Evolutionary conservation across 2,329 filamentous ascomycete genomes (phyloP), one percentile per base, ranked within the genome.

Genomic region (Fonsecaea erecta): DNA sequence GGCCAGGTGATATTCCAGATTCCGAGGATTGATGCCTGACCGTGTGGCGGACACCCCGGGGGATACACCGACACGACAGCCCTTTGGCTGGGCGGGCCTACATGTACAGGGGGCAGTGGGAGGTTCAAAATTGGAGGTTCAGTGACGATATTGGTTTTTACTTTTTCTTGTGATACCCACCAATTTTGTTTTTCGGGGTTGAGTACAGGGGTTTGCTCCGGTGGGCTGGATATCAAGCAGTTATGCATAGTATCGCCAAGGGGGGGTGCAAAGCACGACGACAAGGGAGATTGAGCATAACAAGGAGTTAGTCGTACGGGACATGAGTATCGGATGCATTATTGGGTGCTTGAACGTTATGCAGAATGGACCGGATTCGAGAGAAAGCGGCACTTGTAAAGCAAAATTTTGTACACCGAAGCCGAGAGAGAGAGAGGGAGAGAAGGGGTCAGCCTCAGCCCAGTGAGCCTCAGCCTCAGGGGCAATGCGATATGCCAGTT

Each of bases 21-120:
- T 68, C 68, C 4, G 65, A 69, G 51, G 70, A 71, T 40, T 70
- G 66, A 68, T 16, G 12, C 24, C n/a, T 1, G 6, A 12, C 30
- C 34, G 0, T 11, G 7, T 21, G 18, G 28, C 24, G 24, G 26
- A 58, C 2, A 30, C 12, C 6, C 16, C n/a, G n/a, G n/a, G 28
- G 14, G 37, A 40, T 40, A 5, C 26, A 58, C 28, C 26, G 24
- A 48, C n/a, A 48, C n/a, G 2, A 24, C 4, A 16, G 35, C 37
- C 16, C 24, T 37, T 43, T 57, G 14, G 37, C 32, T 4, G 16
- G 35, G 37, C 2, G 37, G 18, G 8, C 37, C 4, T n/a, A 11
- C 6, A 5, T n/a, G n/a, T 4, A n/a, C 37, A 48, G 43, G 43
- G 8, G 2, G 18, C 11, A 18, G 43, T 11, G 24, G 21, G 12